Evolutionary conservation across 495 filamentous ascomycete species (phyloP), one percentile per base, ranked within the genome.

Genomic region (Hypoxylon intermedium): DNA sequence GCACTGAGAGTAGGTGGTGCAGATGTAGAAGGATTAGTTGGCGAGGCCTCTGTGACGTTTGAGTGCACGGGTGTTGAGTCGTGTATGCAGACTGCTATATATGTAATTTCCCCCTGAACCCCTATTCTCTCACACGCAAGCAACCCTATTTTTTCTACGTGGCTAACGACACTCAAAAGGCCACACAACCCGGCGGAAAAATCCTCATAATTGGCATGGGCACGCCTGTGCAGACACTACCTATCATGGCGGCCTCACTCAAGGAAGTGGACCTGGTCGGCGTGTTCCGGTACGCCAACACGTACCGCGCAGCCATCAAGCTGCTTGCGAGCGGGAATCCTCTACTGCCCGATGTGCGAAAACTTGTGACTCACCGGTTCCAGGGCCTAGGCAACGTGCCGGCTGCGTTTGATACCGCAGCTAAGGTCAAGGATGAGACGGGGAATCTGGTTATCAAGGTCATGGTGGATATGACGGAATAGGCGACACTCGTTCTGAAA

Each of bases 161-260:
- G 5, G 24, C 33, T 69, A 48, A 72, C 51, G 16, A 33, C 5
- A 6, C 3, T 21, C 3, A 13, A 24, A 23, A 84, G 82, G 73
- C 89, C 6, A 87, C 91, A 2, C 79, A 81, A 21, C 83, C 93
- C 0, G 93, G 93, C 7, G 91, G 92, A 12, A 85, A 85, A 43
- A 77, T 97, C 31, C 85, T 97, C 75, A 81, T 96, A 52, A 89
- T 98, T 48, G 93, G 93, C n/a, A 97, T 98, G 92, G 93, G 93
- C 16, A 89, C 82, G 38, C 92, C 93, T 1, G 80, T 95, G 40
- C 90, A 95, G 73, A 95, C 90, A 0, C 77, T 97, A 3, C 93
- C 92, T 3, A 84, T 97, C 48, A 91, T 88, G 5, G 89, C 90
- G 0, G 93, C 93, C 0, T 88, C 91, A 4, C 78, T 95, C 20